Conservation (phyloP, 1,284 basidiomycete genomes). For the Papiliotrema nemorosa region DNA sequence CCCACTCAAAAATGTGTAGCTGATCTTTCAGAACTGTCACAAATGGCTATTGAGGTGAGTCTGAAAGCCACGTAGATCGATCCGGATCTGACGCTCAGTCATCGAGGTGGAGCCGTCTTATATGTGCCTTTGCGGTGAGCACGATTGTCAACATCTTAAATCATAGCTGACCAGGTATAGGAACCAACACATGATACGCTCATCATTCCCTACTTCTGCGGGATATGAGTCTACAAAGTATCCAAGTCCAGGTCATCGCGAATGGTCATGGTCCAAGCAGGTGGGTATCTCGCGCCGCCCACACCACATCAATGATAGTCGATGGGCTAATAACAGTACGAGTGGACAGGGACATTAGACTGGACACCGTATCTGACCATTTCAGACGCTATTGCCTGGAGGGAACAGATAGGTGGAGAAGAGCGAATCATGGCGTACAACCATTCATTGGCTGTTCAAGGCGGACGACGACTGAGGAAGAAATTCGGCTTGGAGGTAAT, state of each 20-base stretch:
- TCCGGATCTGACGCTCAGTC: conserved; percentile 49
- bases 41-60: conserved; percentile 64
- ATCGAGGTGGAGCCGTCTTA: conserved; percentile 66
- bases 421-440: conserved; percentile 71
- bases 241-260: conserved; percentile 27
- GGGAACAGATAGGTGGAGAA: conserved; percentile 79
- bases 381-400: conserved; percentile 66
- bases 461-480: conserved; percentile 64
- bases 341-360: conserved; percentile 40
- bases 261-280: conserved; percentile 54
- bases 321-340: conserved; percentile 14
- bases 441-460: conserved; percentile 66
- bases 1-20: neutral
- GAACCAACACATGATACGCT: conserved; percentile 74
- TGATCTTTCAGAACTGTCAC: conserved; percentile 63
- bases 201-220: conserved; percentile 69
- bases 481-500: conserved; percentile 65
- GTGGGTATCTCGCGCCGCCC: conserved; percentile 24
- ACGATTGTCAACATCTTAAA: neutral
- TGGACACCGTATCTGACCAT: conserved; percentile 30
- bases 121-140: conserved; percentile 71
- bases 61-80: neutral
- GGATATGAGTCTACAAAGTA: conserved; percentile 55
- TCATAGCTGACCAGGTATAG: conserved; percentile 12
- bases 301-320: conserved; percentile 61